Conservation (phyloP, 2,329 filamentous ascomycete species). For the Colletotrichum graminicola region DNA sequence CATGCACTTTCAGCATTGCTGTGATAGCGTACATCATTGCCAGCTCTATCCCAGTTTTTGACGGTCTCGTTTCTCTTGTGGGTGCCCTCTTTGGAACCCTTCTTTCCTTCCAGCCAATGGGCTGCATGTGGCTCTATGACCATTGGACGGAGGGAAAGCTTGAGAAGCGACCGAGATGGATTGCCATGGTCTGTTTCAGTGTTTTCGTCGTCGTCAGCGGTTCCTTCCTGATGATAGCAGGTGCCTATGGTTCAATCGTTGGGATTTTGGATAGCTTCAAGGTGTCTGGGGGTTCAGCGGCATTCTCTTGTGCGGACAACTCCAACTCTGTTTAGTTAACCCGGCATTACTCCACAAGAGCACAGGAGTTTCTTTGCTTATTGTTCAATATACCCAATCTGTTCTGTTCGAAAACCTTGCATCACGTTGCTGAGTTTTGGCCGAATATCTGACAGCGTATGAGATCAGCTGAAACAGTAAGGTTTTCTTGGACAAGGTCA, state of each 20-base stretch:
- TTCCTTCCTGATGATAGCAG: conserved; percentile 57
- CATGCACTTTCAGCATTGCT: conserved; percentile 46
- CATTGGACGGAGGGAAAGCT: conserved; percentile 51
- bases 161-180: conserved; percentile 32
- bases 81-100: conserved; percentile 47
- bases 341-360: neutral
- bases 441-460: too few relatives aligned
- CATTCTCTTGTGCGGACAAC: conserved; percentile 60
- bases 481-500: neutral
- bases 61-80: conserved; percentile 46
- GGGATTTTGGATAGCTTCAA: conserved; percentile 54
- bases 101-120: conserved; percentile 48
- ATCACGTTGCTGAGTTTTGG: neutral
- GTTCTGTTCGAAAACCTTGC: neutral
- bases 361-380: neutral
- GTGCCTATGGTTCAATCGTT: conserved; percentile 59
- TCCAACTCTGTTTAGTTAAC: conserved; percentile 48
- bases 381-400: conserved; percentile 17
- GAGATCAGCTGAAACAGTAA: neutral
- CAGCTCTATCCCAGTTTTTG: conserved; percentile 49
- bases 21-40: conserved; percentile 49
- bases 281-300: conserved; percentile 50
- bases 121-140: conserved; percentile 59
- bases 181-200: conserved; percentile 46
- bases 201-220: conserved; percentile 51